These are phyloP conservation scores for Leccinellum rugosiceps DNA, from an alignment of 768 basidiomycete species.

Conservation along the genomic window DNA sequence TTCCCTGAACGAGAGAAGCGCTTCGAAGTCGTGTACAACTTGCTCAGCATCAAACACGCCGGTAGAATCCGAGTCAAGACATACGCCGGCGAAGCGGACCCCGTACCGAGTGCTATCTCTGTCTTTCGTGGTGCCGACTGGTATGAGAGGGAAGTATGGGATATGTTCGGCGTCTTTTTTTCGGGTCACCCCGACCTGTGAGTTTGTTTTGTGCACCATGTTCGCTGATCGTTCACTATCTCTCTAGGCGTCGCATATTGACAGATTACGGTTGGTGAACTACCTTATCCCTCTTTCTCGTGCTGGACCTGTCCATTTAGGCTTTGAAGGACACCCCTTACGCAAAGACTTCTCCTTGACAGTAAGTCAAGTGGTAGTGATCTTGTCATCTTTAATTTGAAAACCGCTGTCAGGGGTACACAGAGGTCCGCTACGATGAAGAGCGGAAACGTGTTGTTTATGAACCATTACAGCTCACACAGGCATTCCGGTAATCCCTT, in stretches of 20 bases:
- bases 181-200: conserved; percentile 93
- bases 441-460: conserved; percentile 96
- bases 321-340: conserved; percentile 95
- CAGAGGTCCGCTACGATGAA: conserved; percentile 96
- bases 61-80: conserved; percentile 96
- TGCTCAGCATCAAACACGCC: conserved; percentile 75
- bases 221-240: conserved; percentile 13
- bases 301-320: conserved; percentile 34
- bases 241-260: conserved; percentile 82
- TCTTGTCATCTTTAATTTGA: not conserved
- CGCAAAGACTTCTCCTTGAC: conserved; percentile 98
- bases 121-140: conserved; percentile 93
- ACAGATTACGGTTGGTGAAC: conserved; percentile 84
- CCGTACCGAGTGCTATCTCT: conserved; percentile 77
- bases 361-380: conserved; percentile 41
- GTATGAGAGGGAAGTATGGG: conserved; percentile 99
- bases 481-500: conserved; percentile 83
- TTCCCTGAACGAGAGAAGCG: conserved; percentile 90
- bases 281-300: not conserved
- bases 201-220: conserved; percentile 31
- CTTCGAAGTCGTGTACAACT: conserved; percentile 96
- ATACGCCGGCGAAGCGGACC: conserved; percentile 89
- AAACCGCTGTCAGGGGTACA: conserved; percentile 73
- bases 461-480: conserved; percentile 95
- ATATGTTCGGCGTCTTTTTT: conserved; percentile 97